A percentile compares a stretch with the other conserved stretches of the same genome.
phyloP scores from a whole-genome alignment of 164 flowering plant genomes.

The Platanus orientalis region DNA sequence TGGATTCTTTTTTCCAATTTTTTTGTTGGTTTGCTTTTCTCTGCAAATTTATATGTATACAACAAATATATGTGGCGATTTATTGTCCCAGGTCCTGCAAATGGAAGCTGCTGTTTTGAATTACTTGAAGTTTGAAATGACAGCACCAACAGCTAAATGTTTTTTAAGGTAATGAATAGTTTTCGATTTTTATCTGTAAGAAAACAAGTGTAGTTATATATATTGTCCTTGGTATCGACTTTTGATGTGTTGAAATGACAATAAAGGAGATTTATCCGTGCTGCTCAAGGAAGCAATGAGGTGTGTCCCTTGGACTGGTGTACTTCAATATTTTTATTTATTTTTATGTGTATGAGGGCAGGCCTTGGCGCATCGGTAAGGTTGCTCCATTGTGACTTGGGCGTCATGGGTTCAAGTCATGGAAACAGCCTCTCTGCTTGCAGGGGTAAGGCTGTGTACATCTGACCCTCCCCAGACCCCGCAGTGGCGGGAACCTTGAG shows the following conservation, averaged over 20 bases:
- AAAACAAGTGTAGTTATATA: no score
- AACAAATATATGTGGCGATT: not conserved
- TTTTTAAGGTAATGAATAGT: slow-evolving; percentile 62
- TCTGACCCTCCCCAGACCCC: no score
- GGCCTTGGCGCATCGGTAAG: no score
- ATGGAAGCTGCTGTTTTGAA: slow-evolving; percentile 91
- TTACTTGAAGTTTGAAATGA: slow-evolving; percentile 88
- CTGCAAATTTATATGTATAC: not conserved
- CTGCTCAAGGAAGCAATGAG: slow-evolving; percentile 72
- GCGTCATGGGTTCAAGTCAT: no score
- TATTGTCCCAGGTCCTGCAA: slow-evolving; percentile 61
- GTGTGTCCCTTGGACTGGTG: slow-evolving; percentile 22
- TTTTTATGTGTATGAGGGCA: no score
- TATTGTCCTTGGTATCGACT: slow-evolving; percentile 10
- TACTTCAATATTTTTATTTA: no score
- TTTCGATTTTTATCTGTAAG: not conserved
- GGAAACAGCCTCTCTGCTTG: no score
- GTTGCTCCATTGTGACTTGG: no score
- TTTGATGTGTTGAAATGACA: slow-evolving; percentile 1
- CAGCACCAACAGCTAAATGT: slow-evolving; percentile 86
- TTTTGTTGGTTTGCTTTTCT: not conserved
- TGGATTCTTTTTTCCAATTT: not conserved
- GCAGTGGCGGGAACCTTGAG: no score
- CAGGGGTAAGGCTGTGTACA: no score
- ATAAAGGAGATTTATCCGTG: slow-evolving; percentile 83